Percentiles rank a stretch among this genome's conserved stretches.
Evolutionary conservation across 495 filamentous ascomycete genomes (phyloP).

Genomic region (Aspergillus steynii): DNA sequence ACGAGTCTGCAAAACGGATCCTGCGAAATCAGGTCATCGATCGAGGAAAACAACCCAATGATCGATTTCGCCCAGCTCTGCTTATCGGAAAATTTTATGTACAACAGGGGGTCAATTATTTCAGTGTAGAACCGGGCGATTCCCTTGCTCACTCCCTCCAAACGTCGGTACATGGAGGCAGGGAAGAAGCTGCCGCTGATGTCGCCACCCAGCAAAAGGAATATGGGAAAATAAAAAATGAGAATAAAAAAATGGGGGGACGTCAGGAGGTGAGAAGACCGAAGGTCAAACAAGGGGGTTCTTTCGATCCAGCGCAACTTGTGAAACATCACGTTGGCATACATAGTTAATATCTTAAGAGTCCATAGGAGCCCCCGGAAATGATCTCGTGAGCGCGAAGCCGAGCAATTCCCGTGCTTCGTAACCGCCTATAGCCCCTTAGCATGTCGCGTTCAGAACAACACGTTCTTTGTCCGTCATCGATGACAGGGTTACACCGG

Average conservation of each 20-base stretch:
- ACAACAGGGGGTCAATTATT: not conserved
- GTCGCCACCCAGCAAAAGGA: not conserved
- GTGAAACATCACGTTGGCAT: not conserved
- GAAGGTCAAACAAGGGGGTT: not conserved
- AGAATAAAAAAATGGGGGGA: not conserved
- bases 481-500: conserved; percentile 5
- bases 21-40: conserved; percentile 5
- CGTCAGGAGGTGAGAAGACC: not conserved
- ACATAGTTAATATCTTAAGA: not conserved
- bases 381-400: not conserved
- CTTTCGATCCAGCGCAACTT: not conserved
- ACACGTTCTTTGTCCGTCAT: conserved; percentile 6
- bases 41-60: conserved; percentile 4
- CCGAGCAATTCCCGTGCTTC: not conserved
- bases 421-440: not conserved
- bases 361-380: not conserved
- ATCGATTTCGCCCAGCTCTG: not conserved
- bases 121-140: not conserved
- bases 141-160: not conserved
- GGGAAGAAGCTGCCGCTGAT: not conserved
- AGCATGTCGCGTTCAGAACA: conserved; percentile 4
- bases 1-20: not conserved
- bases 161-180: not conserved
- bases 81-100: not conserved
- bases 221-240: not conserved